Conservation (phyloP, 257 asterid genomes). For the Oldenlandia corymbosa region DNA sequence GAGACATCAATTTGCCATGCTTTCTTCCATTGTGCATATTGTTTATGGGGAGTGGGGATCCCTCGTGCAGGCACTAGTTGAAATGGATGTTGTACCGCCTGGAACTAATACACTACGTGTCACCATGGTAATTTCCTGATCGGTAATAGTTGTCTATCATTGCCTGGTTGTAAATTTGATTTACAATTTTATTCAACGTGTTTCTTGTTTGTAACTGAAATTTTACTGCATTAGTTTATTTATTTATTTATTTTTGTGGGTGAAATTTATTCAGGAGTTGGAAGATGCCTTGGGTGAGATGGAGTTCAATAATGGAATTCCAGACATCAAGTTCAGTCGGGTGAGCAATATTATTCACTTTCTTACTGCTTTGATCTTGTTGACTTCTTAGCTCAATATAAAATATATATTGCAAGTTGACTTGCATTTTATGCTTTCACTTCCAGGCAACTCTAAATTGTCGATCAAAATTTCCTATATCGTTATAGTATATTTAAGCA, state of each 20-base stretch:
- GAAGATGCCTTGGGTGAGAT: constrained; percentile 70
- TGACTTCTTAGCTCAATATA: neutral
- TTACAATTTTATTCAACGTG: neutral
- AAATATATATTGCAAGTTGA: too few relatives aligned
- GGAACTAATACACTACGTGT: constrained; percentile 73
- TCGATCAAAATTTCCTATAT: neutral
- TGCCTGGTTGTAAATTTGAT: neutral
- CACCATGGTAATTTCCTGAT: constrained; percentile 61
- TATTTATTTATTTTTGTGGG: neutral
- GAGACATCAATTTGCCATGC: constrained; percentile 94
- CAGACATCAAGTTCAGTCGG: constrained; percentile 83
- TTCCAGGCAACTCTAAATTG: neutral
- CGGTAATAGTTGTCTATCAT: constrained; percentile 9
- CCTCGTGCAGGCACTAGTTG: constrained; percentile 71
- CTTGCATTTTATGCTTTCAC: neutral
- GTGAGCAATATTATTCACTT: constrained; percentile 38
- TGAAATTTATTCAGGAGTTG: constrained; percentile 58
- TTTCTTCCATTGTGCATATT: constrained; percentile 77
- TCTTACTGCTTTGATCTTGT: neutral
- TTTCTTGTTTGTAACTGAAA: neutral
- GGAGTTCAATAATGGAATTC: constrained; percentile 60
- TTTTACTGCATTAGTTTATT: neutral
- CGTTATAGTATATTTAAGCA: neutral
- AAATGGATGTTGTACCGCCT: constrained; percentile 81
- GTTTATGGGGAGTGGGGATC: constrained; percentile 94